phyloP scores from a whole-genome alignment of 495 filamentous ascomycete species.

The Emericellopsis terricola region DNA sequence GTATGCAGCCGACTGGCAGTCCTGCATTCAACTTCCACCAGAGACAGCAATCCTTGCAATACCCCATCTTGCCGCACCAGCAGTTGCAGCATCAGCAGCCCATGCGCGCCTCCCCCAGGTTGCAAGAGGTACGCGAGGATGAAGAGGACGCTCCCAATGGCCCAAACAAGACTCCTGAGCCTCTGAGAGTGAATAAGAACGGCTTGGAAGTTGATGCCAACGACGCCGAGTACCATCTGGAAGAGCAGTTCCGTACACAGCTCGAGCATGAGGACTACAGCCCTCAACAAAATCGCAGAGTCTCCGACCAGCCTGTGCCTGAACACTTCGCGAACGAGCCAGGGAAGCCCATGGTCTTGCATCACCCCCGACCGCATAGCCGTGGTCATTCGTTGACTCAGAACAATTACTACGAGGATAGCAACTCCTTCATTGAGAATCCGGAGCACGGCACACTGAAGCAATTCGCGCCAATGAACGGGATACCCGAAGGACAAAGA shows the following conservation, averaged over 20 bases:
- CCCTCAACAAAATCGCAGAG: conserved; percentile 25
- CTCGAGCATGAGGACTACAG: conserved; percentile 48
- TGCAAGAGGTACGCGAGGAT: conserved; percentile 33
- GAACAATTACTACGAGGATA: conserved; percentile 29
- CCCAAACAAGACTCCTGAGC: conserved; percentile 30
- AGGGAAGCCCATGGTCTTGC: conserved; percentile 29
- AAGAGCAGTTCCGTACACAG: conserved; percentile 52
- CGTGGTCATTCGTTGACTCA: conserved; percentile 38
- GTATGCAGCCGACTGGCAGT: conserved; percentile 16
- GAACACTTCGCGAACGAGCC: conserved; percentile 22
- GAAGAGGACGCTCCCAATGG: conserved; percentile 32
- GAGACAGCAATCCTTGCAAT: conserved; percentile 40
- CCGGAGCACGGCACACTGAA: conserved; percentile 16
- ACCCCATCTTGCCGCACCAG: conserved; percentile 33
- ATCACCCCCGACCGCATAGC: conserved; percentile 44
- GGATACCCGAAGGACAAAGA: conserved; percentile 9
- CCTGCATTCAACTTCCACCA: conserved; percentile 24
- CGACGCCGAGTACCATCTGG: conserved; percentile 67
- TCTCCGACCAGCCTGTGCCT: conserved; percentile 20
- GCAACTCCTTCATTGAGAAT: conserved; percentile 13
- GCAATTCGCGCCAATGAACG: conserved; percentile 10
- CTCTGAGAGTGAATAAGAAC: conserved; percentile 10
- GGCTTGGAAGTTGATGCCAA: conserved; percentile 75
- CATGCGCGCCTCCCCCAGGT: conserved; percentile 33
- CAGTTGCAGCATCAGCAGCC: conserved; percentile 29